phyloP scores from a whole-genome alignment of 2,329 filamentous ascomycete species.

The Ophiosphaerella herpotricha region DNA sequence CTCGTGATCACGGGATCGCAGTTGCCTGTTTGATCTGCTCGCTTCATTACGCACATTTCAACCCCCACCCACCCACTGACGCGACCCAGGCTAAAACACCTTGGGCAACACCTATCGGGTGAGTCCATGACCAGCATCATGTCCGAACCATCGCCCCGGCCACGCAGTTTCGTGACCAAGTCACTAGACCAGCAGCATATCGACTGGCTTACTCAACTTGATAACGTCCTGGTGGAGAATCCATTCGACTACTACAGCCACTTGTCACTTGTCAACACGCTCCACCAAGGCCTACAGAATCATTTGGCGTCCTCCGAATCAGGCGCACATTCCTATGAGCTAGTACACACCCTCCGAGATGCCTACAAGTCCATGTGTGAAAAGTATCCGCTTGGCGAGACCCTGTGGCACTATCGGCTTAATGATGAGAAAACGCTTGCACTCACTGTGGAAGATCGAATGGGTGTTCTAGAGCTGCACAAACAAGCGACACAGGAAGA shows the following conservation, averaged over 20 bases:
- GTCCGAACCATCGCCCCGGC: conserved; percentile 52
- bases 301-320: conserved; percentile 41
- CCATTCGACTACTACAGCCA: conserved; percentile 57
- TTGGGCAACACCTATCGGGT: conserved; percentile 47
- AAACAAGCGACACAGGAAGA: conserved; percentile 72
- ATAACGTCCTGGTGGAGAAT: conserved; percentile 51
- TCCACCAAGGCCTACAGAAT: conserved; percentile 54
- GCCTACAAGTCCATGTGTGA: conserved; percentile 64
- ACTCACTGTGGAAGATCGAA: conserved; percentile 67
- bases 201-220: conserved; percentile 51
- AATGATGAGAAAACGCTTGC: conserved; percentile 70
- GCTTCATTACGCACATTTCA: conserved; percentile 8
- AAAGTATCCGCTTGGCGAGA: conserved; percentile 73
- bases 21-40: conserved; percentile 22
- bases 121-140: conserved; percentile 54
- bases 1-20: conserved; percentile 20
- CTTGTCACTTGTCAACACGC: conserved; percentile 52
- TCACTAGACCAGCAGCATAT: conserved; percentile 51
- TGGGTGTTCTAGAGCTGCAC: conserved; percentile 73
- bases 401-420: conserved; percentile 76
- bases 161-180: conserved; percentile 49
- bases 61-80: conserved; percentile 12
- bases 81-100: conserved; percentile 28
- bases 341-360: conserved; percentile 53
- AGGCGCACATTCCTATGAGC: conserved; percentile 49